Percentiles rank a stretch among this genome's conserved stretches.
These are phyloP conservation scores for Neofusicoccum umdonicola DNA, from an alignment of 2,329 filamentous ascomycete genomes.

Conservation along the genomic window DNA sequence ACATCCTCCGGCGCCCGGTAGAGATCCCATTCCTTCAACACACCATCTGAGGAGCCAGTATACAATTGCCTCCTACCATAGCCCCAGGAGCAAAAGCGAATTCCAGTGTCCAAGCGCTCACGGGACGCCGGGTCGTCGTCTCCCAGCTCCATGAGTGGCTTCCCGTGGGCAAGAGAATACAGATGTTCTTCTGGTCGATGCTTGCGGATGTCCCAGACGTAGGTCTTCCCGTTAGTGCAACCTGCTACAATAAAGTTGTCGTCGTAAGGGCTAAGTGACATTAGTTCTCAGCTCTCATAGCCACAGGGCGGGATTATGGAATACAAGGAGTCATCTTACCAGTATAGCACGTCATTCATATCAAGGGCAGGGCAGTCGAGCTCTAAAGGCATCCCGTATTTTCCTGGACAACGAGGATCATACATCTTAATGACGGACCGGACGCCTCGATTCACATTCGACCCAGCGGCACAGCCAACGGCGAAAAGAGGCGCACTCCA, in stretches of 20 bases:
- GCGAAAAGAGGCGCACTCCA: conserved; percentile 47
- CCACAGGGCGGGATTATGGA: background rate
- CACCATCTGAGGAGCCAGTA: conserved; percentile 60
- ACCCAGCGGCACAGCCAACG: conserved; percentile 48
- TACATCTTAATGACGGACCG: conserved; percentile 56
- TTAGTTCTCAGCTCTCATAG: background rate
- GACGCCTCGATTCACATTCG: conserved; percentile 38
- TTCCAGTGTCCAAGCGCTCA: conserved; percentile 57
- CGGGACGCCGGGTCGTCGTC: conserved; percentile 34
- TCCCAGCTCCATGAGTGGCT: conserved; percentile 49
- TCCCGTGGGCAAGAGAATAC: conserved; percentile 51
- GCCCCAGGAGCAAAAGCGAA: conserved; percentile 59
- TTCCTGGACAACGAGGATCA: conserved; percentile 36
- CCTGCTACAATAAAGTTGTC: conserved; percentile 56
- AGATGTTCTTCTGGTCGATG: conserved; percentile 44
- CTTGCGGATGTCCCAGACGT: conserved; percentile 59
- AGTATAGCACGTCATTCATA: conserved; percentile 60
- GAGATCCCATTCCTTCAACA: conserved; percentile 60
- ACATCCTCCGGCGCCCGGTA: conserved; percentile 51
- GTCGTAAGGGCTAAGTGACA: conserved; percentile 39
- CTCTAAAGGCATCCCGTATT: conserved; percentile 38
- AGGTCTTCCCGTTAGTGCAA: conserved; percentile 59
- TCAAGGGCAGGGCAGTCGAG: conserved; percentile 59
- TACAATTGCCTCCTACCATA: conserved; percentile 52
- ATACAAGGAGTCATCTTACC: conserved; percentile 25